phyloP scores from a whole-genome alignment of 2,329 filamentous ascomycete genomes.

The Bisporella sp. region DNA sequence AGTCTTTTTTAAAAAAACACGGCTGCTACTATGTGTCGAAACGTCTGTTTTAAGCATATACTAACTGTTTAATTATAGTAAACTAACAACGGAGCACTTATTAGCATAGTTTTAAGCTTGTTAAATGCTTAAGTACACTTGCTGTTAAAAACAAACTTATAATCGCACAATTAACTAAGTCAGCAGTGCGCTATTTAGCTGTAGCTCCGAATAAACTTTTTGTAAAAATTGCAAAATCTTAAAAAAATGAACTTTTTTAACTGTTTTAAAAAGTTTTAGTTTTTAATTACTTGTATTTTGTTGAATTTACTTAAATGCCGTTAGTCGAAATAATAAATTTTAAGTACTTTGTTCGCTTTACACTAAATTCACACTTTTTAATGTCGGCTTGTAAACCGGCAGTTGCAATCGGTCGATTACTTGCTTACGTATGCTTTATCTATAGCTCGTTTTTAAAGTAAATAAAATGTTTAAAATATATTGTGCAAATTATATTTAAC shows the following conservation, averaged over 20 bases:
- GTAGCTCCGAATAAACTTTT: background rate
- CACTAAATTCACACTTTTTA: conserved; percentile 3
- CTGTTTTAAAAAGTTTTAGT: background rate
- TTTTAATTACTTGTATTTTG: too few species aligned
- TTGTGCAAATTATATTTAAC: conserved; percentile 1
- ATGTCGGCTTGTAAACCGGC: conserved; percentile 2
- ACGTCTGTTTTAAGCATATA: background rate
- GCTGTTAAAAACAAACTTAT: background rate
- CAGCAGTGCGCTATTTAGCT: background rate
- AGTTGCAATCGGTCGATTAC: background rate
- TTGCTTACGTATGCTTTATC: background rate
- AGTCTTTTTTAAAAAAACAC: background rate
- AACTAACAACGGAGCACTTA: too few species aligned
- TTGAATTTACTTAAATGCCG: conserved; percentile 1
- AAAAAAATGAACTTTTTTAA: background rate
- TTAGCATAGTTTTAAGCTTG: too few species aligned
- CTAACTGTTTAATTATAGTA: too few species aligned
- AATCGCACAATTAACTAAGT: background rate
- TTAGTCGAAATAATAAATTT: conserved; percentile 4
- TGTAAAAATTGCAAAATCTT: background rate
- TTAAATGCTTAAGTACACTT: too few species aligned
- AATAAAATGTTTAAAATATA: background rate
- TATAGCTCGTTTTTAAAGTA: background rate
- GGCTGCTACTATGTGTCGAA: background rate
- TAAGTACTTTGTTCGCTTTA: conserved; percentile 4